Evolutionary conservation across 345 rosid species (phyloP).

Genomic region (Mallotus nudiflorus): DNA sequence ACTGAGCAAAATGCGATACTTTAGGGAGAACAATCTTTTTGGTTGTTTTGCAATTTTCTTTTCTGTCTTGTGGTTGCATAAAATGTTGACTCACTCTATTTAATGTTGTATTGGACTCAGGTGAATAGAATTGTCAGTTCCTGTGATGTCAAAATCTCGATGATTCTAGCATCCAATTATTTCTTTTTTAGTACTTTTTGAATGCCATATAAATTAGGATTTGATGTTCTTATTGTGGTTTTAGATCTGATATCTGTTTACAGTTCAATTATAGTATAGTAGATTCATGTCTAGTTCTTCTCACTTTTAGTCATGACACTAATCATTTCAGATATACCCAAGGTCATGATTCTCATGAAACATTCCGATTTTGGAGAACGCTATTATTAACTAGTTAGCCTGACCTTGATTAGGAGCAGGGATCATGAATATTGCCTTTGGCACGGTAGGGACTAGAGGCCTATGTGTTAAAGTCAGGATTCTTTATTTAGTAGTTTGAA

Average conservation of each 20-base stretch:
- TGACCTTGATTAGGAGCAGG: not conserved
- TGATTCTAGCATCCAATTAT: not conserved
- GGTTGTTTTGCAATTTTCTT: not conserved
- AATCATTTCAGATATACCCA: not conserved
- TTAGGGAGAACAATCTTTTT: not conserved
- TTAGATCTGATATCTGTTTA: not conserved
- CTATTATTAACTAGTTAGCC: not conserved
- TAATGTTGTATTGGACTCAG: not conserved
- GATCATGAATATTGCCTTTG: not conserved
- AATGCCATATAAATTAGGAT: not conserved
- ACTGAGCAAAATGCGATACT: not conserved
- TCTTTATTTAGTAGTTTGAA: not conserved
- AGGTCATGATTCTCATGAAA: not conserved
- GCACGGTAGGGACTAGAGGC: not conserved
- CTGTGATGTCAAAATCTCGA: not conserved
- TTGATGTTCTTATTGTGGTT: not conserved
- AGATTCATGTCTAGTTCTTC: not conserved
- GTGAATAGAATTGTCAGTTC: not conserved
- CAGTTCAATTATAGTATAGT: not conserved
- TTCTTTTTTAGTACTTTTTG: not conserved
- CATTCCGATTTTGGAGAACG: not conserved
- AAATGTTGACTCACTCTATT: not conserved
- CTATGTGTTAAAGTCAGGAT: not conserved
- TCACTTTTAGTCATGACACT: not conserved
- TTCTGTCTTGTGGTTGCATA: not conserved